Base-by-base conservation (phyloP, 139 green algal species). In the Picochlorum sp. region DNA sequence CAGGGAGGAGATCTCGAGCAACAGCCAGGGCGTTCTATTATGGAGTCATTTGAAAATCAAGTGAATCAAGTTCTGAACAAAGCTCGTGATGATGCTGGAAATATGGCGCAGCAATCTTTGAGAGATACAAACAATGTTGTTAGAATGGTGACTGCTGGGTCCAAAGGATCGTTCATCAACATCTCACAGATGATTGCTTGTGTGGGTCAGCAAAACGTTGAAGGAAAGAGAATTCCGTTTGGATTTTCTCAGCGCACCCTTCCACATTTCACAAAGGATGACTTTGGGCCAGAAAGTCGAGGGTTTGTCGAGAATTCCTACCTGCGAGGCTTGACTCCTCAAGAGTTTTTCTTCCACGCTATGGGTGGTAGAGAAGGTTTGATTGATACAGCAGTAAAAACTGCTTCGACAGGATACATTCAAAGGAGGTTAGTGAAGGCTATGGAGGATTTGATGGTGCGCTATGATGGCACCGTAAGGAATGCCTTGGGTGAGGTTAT, bases 121-220 rank as follows among this genome's bases (percentile, higher is more conserved):
- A 73, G 80, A 38, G 92, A 92, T 66, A 84, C 78, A 62, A 99
- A 99, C 86, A 98, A 98, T 75, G 90, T 99, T 21, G 92, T 98
- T 74, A 89, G 88, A 72, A 99, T 98, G 94, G 91, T 97, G 32
- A 92, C 84, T 4, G 88, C 87, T 10, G 93, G 92, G 21, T 89
- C 75, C 74, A 99, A 99, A 84, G 94, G 94, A 32, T 95, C 85
- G 32, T 96, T 96, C 84, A 96, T 98, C 80, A 99, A 99, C 85
- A 99, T 99, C 78, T 97, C 92, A 4, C 84, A 97, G 90, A 98
- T 99, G 92, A 96, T 96, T 82, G 94, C 93, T 0, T 99, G 94
- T 64, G 92, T 98, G 74, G 94, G 92, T 16, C 94, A 99, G 87
- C 94, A 99, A 85, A 99, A 98, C 74, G 94, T 99, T 38, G 94